These are phyloP conservation scores for Kwoniella heveanensis DNA, from an alignment of 768 basidiomycete genomes.

Conservation along the genomic window DNA sequence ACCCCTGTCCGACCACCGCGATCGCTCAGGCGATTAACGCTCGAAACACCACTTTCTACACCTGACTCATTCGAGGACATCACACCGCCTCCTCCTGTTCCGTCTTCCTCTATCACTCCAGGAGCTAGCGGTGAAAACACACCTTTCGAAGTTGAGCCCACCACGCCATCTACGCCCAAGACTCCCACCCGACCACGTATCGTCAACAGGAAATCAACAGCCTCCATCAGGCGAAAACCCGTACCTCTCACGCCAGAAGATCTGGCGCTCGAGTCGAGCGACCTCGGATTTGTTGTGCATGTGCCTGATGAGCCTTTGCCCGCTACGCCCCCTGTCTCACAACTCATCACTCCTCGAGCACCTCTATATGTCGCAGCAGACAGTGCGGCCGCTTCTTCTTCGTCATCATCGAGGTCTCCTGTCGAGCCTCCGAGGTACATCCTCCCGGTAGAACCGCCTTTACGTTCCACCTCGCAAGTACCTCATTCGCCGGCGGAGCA, in stretches of 20 bases:
- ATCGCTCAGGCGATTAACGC: conserved; percentile 8
- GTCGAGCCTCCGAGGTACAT: conserved; percentile 34
- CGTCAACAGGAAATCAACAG: conserved; percentile 24
- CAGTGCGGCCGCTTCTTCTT: background rate
- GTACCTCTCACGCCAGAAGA: conserved; percentile 24
- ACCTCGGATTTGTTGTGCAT: background rate
- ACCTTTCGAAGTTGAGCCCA: background rate
- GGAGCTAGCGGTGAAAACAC: background rate
- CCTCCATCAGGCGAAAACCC: conserved; percentile 41
- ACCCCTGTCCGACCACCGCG: conserved; percentile 9
- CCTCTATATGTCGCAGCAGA: background rate
- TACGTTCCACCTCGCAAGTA: background rate
- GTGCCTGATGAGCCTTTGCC: conserved; percentile 2
- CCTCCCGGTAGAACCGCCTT: conserved; percentile 30
- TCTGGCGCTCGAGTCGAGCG: background rate
- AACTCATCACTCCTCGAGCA: background rate
- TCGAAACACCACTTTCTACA: background rate
- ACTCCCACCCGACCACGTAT: conserved; percentile 4
- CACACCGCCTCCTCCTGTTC: conserved; percentile 1
- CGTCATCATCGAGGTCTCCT: background rate
- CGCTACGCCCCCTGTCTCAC: background rate
- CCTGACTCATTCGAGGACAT: background rate
- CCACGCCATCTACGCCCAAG: conserved; percentile 3
- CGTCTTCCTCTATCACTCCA: too few relatives aligned
- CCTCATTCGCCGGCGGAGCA: background rate